phyloP scores from a whole-genome alignment of 257 asterid genomes.

The Solanum lycopersicoides region DNA sequence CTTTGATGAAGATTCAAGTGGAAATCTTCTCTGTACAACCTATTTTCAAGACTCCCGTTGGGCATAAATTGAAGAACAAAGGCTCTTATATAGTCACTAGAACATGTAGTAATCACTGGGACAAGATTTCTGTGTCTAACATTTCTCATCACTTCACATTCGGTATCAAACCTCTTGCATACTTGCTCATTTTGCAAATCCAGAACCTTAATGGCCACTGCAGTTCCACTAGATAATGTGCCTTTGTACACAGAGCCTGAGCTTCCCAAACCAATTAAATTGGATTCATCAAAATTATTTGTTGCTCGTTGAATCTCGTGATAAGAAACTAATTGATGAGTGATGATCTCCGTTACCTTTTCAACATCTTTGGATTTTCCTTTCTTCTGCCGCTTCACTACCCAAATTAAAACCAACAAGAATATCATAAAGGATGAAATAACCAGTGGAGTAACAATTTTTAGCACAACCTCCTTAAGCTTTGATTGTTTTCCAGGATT shows the following conservation, averaged over 20 bases:
- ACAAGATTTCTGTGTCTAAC: constrained; percentile 24
- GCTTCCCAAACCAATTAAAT: constrained; percentile 20
- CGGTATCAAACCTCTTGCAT: constrained; percentile 14
- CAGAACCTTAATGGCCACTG: constrained; percentile 21
- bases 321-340: constrained; percentile 5
- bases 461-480: background rate
- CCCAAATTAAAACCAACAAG: background rate
- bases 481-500: background rate
- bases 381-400: background rate
- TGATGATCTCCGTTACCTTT: background rate
- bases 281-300: constrained; percentile 14
- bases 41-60: constrained; percentile 18
- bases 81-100: constrained; percentile 4
- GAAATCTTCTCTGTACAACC: constrained; percentile 4
- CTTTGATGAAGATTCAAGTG: constrained; percentile 7
- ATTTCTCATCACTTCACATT: constrained; percentile 16
- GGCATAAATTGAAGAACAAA: constrained; percentile 24
- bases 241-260: constrained; percentile 20
- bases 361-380: background rate
- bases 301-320: constrained; percentile 14
- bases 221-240: background rate
- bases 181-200: constrained; percentile 4
- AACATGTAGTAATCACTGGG: constrained; percentile 19
- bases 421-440: background rate
- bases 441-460: background rate